Base-by-base conservation (phyloP, 306 rosid genomes). In the Albizia julibrissin region DNA sequence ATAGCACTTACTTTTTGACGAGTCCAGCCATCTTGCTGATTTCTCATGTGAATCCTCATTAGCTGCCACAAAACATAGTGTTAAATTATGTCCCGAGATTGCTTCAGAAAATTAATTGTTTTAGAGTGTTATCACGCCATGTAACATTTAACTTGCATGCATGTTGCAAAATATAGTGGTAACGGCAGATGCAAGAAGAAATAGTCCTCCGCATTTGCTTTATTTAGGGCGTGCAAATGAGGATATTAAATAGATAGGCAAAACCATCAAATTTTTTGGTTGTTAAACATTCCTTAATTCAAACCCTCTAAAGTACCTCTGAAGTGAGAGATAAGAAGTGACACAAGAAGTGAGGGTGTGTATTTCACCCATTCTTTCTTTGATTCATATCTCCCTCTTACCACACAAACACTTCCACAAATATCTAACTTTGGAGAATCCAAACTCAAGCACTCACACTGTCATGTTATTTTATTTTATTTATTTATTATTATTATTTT, bases 1-100 rank as follows among this genome's bases (percentile, higher is more conserved):
- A 47, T 47, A 10, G 31, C 52, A 40, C 19, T 84, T 79, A 92
- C 96, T 84, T 88, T 88, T 84, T 88, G 96, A 77, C 94, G 94
- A 13, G 90, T 87, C 96, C 91, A 92, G 70, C 85, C 89, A 59
- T 61, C 86, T 52, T 81, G 90, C 76, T 81, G 84, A 85, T 71
- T 85, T 72, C 91, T 89, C 82, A 81, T 46, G 62, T 92, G 91
- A 80, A 92, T 90, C 84, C 96, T 81, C 71, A 86, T 50, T 61
- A 90, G 82, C 96, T 92, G 88, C 72, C 70, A 85, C 34, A 75
- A 73, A 75, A 73, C 22, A 90, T 79, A 72, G 72, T 22, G 79
- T 62, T 69, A 69, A 18, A 75, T 15, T 69, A 80, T 74, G 76
- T 81, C 58, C 65, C 58, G 44, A 5, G 46, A 18, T 44, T 50